A percentile compares a stretch with the other conserved stretches of the same genome.
Conservation (phyloP, 1,284 basidiomycete genomes). For the Veloporphyrellus conicus region DNA sequence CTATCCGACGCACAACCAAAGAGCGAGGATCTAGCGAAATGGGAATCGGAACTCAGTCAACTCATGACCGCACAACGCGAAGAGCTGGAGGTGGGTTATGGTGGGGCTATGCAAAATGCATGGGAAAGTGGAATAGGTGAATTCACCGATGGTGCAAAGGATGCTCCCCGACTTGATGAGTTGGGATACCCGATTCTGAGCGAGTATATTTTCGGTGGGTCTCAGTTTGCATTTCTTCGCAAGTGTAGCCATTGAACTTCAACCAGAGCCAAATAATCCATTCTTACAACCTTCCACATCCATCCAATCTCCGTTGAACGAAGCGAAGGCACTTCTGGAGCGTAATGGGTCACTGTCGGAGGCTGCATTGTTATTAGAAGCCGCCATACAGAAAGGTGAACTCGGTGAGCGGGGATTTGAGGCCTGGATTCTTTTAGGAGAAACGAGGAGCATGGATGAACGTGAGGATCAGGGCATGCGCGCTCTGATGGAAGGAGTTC, state of each 20-base stretch:
- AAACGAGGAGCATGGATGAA: constrained; percentile 96
- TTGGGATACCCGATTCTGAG: constrained; percentile 70
- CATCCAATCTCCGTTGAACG: constrained; percentile 56
- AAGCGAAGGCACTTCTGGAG: constrained; percentile 71
- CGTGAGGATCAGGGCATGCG: constrained; percentile 76
- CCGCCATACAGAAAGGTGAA: constrained; percentile 77
- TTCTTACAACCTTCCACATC: constrained; percentile 53
- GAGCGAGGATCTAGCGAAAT: constrained; percentile 69
- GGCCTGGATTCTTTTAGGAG: constrained; percentile 91
- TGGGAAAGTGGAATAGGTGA: constrained; percentile 55
- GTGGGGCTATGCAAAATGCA: constrained; percentile 54
- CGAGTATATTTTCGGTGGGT: constrained; percentile 72
- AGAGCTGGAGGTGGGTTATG: constrained; percentile 59
- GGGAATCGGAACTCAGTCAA: constrained; percentile 88
- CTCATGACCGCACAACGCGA: constrained; percentile 65
- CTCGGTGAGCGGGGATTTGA: constrained; percentile 79
- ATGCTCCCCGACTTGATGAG: constrained; percentile 54
- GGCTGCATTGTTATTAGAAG: constrained; percentile 80
- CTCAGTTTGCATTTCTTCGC: constrained; percentile 1
- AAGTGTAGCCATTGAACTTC: constrained; percentile 8
- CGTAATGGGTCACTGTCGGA: constrained; percentile 82
- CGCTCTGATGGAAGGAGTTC: constrained; percentile 68
- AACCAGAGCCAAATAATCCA: constrained; percentile 62
- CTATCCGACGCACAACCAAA: constrained; percentile 55
- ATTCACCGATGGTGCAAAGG: constrained; percentile 36